Evolutionary conservation across 257 asterid genomes (phyloP).

Genomic region (Nicotiana paniculata): DNA sequence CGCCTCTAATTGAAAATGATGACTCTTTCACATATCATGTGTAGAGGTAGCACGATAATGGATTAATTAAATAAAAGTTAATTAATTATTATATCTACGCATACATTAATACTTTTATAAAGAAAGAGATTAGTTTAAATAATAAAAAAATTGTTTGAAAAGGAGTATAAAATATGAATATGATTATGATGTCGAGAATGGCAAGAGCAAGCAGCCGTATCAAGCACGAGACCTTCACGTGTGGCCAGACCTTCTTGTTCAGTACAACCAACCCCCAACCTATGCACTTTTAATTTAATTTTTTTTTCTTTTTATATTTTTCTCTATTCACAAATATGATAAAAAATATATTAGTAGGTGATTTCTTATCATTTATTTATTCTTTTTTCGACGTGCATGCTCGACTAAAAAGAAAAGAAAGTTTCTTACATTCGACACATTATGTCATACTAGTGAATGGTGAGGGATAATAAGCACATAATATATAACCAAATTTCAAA

Average conservation of each 20-base stretch:
- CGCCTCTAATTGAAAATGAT: not conserved
- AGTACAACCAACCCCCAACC: conserved; percentile 10
- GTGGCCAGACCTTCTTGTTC: conserved; percentile 42
- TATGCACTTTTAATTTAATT: not conserved
- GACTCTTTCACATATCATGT: not conserved
- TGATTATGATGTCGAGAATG: conserved; percentile 20
- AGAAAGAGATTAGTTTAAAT: not conserved
- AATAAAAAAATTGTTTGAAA: not conserved
- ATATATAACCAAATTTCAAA: no score
- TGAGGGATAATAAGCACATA: no score
- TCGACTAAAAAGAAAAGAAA: no score
- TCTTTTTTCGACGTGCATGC: no score
- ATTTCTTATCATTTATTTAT: no score
- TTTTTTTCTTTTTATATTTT: not conserved
- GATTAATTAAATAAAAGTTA: not conserved
- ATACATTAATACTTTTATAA: conserved; percentile 10
- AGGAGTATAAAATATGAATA: not conserved
- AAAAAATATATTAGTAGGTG: no score
- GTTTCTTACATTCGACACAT: no score
- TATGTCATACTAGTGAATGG: no score
- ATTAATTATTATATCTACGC: not conserved
- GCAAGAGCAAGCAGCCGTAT: conserved; percentile 12
- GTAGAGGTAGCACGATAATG: not conserved
- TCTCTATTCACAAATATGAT: no score
- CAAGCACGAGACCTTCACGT: conserved; percentile 63